Conservation (phyloP, 768 basidiomycete genomes). For the Antrodiella citrinella region DNA sequence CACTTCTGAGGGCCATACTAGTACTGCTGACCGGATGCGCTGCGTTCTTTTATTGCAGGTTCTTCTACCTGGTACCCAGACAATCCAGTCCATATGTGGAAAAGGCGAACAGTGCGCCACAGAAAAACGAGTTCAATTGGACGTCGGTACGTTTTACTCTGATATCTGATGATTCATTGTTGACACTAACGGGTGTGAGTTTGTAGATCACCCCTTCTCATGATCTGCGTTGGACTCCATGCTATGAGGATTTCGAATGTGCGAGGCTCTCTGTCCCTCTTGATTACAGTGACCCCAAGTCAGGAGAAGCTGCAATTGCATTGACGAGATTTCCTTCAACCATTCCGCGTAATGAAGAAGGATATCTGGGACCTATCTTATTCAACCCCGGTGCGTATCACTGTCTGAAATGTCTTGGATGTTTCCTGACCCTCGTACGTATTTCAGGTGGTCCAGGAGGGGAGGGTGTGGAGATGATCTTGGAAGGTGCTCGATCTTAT, state of each 20-base stretch:
- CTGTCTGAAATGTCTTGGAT: not conserved
- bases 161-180: too few species aligned
- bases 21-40: too few species aligned
- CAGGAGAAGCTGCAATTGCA: slow-evolving; percentile 17
- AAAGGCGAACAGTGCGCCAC: too few species aligned
- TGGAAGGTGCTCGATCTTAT: not conserved
- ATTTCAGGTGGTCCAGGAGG: slow-evolving; percentile 18
- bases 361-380: slow-evolving; percentile 24
- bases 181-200: too few species aligned
- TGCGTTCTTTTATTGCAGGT: too few species aligned
- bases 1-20: too few species aligned
- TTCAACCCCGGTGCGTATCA: slow-evolving; percentile 19
- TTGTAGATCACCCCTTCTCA: slow-evolving; percentile 3
- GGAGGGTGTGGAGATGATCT: slow-evolving; percentile 15
- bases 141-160: not conserved
- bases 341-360: slow-evolving; percentile 1
- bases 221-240: slow-evolving; percentile 6
- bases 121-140: too few species aligned
- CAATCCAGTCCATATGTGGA: too few species aligned
- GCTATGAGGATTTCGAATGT: slow-evolving; percentile 7
- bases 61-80: too few species aligned
- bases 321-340: slow-evolving; percentile 18
- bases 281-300: slow-evolving; percentile 19
- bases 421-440: not conserved
- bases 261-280: slow-evolving; percentile 20